A percentile compares a stretch with the other conserved stretches of the same genome.
phyloP scores from a whole-genome alignment of 2,329 filamentous ascomycete species.

The Ceratocystis lukuohia region DNA sequence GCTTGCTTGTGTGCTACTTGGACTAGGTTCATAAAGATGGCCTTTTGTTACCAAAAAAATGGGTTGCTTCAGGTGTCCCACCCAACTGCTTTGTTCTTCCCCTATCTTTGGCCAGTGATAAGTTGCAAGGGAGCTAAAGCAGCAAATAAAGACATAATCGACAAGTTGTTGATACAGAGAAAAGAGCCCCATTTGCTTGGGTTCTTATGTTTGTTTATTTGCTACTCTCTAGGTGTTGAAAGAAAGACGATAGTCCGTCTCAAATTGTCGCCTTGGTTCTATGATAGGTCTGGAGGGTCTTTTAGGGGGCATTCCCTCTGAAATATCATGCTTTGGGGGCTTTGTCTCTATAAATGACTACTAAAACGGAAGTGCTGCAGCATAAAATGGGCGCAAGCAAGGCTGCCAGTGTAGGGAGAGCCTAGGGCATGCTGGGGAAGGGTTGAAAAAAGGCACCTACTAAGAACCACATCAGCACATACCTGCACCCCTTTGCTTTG shows the following conservation, averaged over 20 bases:
- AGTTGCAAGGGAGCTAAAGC: background rate
- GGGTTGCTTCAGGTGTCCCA: background rate
- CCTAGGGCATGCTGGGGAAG: background rate
- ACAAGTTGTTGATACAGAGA: no score
- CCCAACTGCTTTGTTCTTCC: background rate
- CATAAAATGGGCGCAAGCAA: background rate
- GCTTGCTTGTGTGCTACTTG: no score
- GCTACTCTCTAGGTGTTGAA: background rate
- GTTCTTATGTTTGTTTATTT: no score
- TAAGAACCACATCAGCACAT: background rate
- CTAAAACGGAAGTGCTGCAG: background rate
- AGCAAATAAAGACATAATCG: background rate
- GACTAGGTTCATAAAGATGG: background rate
- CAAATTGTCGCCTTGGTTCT: no score
- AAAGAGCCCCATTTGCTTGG: no score
- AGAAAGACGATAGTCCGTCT: no score
- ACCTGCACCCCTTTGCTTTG: background rate
- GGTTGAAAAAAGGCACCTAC: background rate
- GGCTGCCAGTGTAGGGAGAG: no score
- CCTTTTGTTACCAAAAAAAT: background rate
- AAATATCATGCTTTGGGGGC: background rate
- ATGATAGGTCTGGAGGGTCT: no score
- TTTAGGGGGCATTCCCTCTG: no score
- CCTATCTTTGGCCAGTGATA: background rate
- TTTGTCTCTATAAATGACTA: background rate